phyloP scores from a whole-genome alignment of 257 asterid species.

The Osmanthus fragrans region DNA sequence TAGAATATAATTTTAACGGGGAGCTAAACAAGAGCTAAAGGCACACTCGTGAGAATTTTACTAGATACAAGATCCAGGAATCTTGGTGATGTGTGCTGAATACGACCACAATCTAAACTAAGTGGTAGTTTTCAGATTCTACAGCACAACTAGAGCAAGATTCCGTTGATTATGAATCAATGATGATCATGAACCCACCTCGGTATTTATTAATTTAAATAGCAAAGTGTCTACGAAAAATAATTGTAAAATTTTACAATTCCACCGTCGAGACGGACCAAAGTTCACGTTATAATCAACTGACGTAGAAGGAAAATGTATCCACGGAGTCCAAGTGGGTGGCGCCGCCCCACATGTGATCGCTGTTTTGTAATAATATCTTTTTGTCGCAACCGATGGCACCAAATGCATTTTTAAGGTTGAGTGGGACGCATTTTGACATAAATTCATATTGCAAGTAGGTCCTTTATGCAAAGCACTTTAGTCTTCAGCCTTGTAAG shows the following conservation, averaged over 20 bases:
- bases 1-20: too few relatives aligned
- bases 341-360: not conserved
- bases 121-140: too few relatives aligned
- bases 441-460: not conserved
- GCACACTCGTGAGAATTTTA: too few relatives aligned
- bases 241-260: too few relatives aligned
- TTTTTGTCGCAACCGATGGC: not conserved
- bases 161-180: not conserved
- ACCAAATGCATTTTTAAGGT: not conserved
- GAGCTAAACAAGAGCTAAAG: too few relatives aligned
- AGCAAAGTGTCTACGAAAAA: too few relatives aligned
- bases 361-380: too few relatives aligned
- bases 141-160: too few relatives aligned
- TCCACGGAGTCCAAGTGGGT: not conserved
- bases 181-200: not conserved
- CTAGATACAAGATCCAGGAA: too few relatives aligned
- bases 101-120: too few relatives aligned
- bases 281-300: not conserved
- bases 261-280: not conserved
- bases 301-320: not conserved
- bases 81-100: too few relatives aligned
- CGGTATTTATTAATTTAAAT: too few relatives aligned
- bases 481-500: not conserved
- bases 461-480: not conserved
- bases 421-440: not conserved